A percentile compares a stretch with the other conserved stretches of the same genome.
phyloP scores from a whole-genome alignment of 257 asterid species.

The Leptodermis oblonga region DNA sequence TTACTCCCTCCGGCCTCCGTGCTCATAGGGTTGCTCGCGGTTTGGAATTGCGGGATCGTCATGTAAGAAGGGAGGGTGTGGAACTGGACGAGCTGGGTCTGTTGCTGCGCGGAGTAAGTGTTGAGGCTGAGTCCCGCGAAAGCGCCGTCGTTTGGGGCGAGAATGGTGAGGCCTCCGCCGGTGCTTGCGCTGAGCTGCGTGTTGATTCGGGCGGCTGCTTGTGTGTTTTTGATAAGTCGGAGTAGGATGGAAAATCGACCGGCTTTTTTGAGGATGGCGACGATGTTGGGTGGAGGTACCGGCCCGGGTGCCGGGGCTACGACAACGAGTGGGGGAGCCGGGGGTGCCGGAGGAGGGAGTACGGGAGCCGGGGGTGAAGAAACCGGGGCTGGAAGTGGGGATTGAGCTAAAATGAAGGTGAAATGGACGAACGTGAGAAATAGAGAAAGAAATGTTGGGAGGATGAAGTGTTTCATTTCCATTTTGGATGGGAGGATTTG shows the following conservation, averaged over 20 bases:
- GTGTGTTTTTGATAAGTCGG: slow-evolving; percentile 48
- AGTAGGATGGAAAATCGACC: slow-evolving; percentile 43
- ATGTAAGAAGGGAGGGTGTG: slow-evolving; percentile 37
- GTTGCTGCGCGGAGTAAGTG: slow-evolving; percentile 36
- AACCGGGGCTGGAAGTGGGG: slow-evolving; percentile 15
- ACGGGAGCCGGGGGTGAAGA: slow-evolving; percentile 41
- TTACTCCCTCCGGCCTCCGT: slow-evolving; percentile 51
- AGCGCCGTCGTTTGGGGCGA: slow-evolving; percentile 40
- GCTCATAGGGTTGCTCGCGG: slow-evolving; percentile 43
- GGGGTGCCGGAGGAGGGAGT: slow-evolving; percentile 36
- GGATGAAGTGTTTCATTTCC: neutral
- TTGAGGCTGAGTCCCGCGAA: slow-evolving; percentile 43
- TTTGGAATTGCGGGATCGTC: slow-evolving; percentile 43
- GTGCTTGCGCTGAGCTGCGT: slow-evolving; percentile 48
- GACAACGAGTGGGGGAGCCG: too few species aligned
- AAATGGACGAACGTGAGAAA: slow-evolving; percentile 18
- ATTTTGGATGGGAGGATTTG: neutral
- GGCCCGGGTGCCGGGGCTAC: slow-evolving; percentile 34
- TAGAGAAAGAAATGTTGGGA: slow-evolving; percentile 16
- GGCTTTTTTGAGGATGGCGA: slow-evolving; percentile 49
- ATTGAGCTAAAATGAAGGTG: slow-evolving; percentile 25
- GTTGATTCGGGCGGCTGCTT: slow-evolving; percentile 41
- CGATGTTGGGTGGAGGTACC: slow-evolving; percentile 39
- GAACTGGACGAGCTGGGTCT: slow-evolving; percentile 40
- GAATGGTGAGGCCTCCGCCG: slow-evolving; percentile 42